phyloP scores from a whole-genome alignment of 192 early-diverging fungal genomes.

The Allomyces javanicus region DNA sequence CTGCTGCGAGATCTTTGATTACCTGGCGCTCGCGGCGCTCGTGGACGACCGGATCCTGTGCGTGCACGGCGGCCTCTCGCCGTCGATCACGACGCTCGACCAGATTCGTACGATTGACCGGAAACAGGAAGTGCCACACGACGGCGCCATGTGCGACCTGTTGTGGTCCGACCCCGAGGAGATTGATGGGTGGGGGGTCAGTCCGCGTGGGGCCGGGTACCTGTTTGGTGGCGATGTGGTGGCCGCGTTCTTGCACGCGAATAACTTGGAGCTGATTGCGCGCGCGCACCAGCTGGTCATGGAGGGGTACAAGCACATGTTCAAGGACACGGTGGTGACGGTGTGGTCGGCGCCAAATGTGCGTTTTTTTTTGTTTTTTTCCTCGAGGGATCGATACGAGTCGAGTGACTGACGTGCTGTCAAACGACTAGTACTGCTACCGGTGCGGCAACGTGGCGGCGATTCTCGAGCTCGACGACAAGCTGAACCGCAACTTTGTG shows the following conservation, averaged over 20 bases:
- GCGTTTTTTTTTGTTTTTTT: background rate
- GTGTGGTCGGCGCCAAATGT: conserved; percentile 95
- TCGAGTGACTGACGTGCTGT: too few relatives aligned
- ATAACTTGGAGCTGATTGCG: conserved; percentile 71
- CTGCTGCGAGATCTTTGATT: conserved; percentile 96
- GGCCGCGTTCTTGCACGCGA: conserved; percentile 57
- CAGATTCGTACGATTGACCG: conserved; percentile 89
- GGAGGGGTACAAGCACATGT: conserved; percentile 96
- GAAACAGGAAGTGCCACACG: conserved; percentile 93
- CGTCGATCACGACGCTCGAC: conserved; percentile 79
- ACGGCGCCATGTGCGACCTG: conserved; percentile 94
- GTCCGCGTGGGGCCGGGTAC: conserved; percentile 93
- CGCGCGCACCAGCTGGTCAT: conserved; percentile 93
- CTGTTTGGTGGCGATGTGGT: conserved; percentile 89
- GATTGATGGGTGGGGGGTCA: conserved; percentile 77
- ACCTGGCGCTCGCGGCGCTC: conserved; percentile 78
- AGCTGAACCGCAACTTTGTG: conserved; percentile 69
- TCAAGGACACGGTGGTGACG: conserved; percentile 84
- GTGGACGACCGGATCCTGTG: conserved; percentile 90
- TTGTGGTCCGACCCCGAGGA: conserved; percentile 96
- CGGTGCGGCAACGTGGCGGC: conserved; percentile 95
- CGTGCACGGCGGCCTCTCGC: conserved; percentile 87
- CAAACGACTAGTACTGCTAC: background rate
- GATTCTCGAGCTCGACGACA: conserved; percentile 81
- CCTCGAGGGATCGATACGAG: too few relatives aligned